These are phyloP conservation scores for Gonapodya sp. DNA, from an alignment of 192 early-diverging fungal species.

Conservation along the genomic window DNA sequence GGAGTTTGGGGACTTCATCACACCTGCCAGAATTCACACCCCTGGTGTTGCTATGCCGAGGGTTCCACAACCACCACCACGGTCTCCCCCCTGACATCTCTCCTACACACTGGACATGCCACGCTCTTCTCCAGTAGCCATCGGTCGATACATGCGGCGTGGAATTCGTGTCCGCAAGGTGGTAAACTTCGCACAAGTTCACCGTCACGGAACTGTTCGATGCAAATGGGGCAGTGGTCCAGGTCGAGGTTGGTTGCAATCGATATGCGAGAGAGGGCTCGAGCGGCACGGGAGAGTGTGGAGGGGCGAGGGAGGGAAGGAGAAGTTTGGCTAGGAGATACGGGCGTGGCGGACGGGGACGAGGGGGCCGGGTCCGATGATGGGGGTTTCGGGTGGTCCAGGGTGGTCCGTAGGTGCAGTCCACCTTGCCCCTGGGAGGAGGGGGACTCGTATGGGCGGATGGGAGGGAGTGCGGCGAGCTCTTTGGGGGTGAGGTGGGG, in stretches of 20 bases:
- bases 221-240: background rate
- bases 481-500: background rate
- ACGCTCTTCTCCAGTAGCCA: slow-evolving; percentile 35
- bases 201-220: background rate
- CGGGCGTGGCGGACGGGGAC: background rate
- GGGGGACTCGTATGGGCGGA: background rate
- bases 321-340: no score
- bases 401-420: background rate
- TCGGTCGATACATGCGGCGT: slow-evolving; percentile 31
- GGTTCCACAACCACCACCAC: no score
- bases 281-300: background rate
- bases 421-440: background rate
- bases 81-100: slow-evolving; percentile 21
- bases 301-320: no score
- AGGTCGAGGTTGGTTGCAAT: background rate
- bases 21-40: no score
- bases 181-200: slow-evolving; percentile 6
- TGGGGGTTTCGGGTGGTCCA: background rate
- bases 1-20: no score
- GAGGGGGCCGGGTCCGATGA: background rate
- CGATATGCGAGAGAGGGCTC: background rate
- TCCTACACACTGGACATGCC: slow-evolving; percentile 34
- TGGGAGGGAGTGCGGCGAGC: background rate
- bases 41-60: no score
- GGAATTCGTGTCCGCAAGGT: slow-evolving; percentile 34